phyloP scores from a whole-genome alignment of 371 early-diverging fungal genomes.

The Mycotypha africana region DNA sequence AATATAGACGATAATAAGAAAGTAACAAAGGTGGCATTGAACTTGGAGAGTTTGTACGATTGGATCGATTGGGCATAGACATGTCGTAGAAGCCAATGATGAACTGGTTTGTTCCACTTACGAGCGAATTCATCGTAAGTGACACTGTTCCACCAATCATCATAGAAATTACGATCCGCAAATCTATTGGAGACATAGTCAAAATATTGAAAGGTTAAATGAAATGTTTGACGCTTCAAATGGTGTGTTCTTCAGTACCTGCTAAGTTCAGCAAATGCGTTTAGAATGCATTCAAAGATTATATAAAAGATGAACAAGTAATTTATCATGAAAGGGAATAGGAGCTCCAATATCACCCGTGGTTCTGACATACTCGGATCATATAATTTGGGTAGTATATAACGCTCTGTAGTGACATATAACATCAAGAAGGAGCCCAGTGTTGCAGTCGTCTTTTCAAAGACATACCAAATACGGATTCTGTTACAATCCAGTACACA shows the following conservation, averaged over 20 bases:
- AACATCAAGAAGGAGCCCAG: slow-evolving; percentile 71
- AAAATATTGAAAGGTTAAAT: too few species aligned
- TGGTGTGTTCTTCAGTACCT: slow-evolving; percentile 34
- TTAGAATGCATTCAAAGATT: slow-evolving; percentile 91
- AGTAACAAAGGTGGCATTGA: slow-evolving; percentile 67
- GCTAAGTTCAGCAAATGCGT: slow-evolving; percentile 91
- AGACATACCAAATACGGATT: slow-evolving; percentile 78
- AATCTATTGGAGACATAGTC: slow-evolving; percentile 64
- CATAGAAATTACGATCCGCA: slow-evolving; percentile 94
- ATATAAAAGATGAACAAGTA: slow-evolving; percentile 88
- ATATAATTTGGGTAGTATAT: slow-evolving; percentile 73
- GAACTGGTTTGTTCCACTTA: slow-evolving; percentile 97
- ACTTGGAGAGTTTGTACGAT: slow-evolving; percentile 63
- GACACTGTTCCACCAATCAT: slow-evolving; percentile 95
- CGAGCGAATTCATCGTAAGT: slow-evolving; percentile 91
- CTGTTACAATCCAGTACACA: slow-evolving; percentile 20
- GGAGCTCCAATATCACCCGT: slow-evolving; percentile 54
- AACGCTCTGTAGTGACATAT: slow-evolving; percentile 77
- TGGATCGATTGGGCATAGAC: slow-evolving; percentile 78
- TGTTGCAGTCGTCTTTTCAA: slow-evolving; percentile 74
- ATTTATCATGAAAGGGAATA: slow-evolving; percentile 83
- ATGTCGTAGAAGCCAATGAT: slow-evolving; percentile 89
- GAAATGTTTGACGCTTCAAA: too few species aligned
- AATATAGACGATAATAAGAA: slow-evolving; percentile 81
- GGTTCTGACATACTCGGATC: slow-evolving; percentile 44